Conservation (phyloP, 1,284 basidiomycete genomes). For the Leccinum laetum region DNA sequence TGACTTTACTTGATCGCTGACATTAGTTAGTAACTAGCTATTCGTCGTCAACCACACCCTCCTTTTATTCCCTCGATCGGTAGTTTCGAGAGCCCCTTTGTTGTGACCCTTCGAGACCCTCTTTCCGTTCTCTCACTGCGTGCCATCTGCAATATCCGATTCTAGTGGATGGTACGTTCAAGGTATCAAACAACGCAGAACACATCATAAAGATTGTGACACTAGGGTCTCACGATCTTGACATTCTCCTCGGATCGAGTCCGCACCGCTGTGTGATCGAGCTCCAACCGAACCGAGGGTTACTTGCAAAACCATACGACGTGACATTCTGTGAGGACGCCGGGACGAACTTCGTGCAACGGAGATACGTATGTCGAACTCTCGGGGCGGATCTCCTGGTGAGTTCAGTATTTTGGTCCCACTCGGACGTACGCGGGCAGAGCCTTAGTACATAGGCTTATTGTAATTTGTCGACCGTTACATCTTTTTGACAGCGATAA, state of each 20-base stretch:
- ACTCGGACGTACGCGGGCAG: too few species aligned
- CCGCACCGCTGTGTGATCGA: not conserved
- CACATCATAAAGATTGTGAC: slow-evolving; percentile 35
- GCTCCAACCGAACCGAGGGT: not conserved
- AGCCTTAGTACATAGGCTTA: too few species aligned
- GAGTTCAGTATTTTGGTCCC: too few species aligned
- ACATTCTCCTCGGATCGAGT: too few species aligned
- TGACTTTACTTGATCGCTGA: slow-evolving; percentile 31
- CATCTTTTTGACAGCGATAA: too few species aligned
- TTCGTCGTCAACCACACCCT: not conserved
- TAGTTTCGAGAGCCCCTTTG: not conserved
- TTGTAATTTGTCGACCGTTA: too few species aligned
- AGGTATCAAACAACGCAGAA: slow-evolving; percentile 30
- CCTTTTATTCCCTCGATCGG: not conserved
- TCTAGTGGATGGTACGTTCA: slow-evolving; percentile 17
- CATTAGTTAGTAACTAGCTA: slow-evolving; percentile 11
- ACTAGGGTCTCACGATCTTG: not conserved
- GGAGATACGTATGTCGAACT: too few species aligned
- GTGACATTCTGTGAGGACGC: too few species aligned
- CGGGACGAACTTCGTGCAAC: too few species aligned
- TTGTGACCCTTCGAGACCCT: not conserved
- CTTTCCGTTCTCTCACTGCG: slow-evolving; percentile 1
- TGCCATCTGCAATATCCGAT: slow-evolving; percentile 32
- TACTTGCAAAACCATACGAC: too few species aligned
- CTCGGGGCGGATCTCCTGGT: too few species aligned